Base-by-base conservation (phyloP, 2,329 filamentous ascomycete genomes). In the Xylariaceae sp. region DNA sequence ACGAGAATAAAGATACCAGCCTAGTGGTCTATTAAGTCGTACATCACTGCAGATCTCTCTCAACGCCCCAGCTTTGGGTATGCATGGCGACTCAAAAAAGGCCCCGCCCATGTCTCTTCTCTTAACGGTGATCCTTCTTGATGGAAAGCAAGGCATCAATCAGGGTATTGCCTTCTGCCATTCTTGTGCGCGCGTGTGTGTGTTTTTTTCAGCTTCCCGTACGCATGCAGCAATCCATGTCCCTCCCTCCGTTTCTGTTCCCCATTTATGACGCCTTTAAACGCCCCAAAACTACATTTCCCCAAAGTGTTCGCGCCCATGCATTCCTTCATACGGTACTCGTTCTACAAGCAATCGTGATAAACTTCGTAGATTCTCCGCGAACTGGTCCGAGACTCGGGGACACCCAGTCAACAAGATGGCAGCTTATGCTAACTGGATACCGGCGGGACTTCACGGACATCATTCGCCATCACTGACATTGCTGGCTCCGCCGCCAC, bases 381-480 rank as follows among this genome's bases (percentile, higher is more conserved):
- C 47, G 30, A 18, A 48, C 17, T n/a, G 34, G 53, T 52, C 11
- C 4, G 53, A 35, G 45, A 58, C 53, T 23, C 34, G 53, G 30
- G 10, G 13, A 50, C 4, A 42, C 11, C 11, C 37, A 42, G 37
- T 10, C 37, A 23, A 18, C 4, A 53, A 44, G 35, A 7, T 50
- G 49, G 39, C 13, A 10, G 42, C 9, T 37, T 51, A 42, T 53
- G 11, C 11, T 9, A 8, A 42, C 8, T 45, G 17, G 11, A 48
- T 51, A 45, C 51, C 11, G 13, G n/a, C 11, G 13, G n/a, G 10
- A 51, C 4, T 44, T 64, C 48, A 68, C 59, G 72, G 10, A 44
- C 2, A 48, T 64, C 48, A 68, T 60, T 73, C 71, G 45, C 67
- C 70, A 48, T 73, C 71, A 53, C 70, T 72, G 39, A 67, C 66